These are phyloP conservation scores for Tardiomyces depauwii DNA, from an alignment of 1,139 yeast species.

Conservation along the genomic window DNA sequence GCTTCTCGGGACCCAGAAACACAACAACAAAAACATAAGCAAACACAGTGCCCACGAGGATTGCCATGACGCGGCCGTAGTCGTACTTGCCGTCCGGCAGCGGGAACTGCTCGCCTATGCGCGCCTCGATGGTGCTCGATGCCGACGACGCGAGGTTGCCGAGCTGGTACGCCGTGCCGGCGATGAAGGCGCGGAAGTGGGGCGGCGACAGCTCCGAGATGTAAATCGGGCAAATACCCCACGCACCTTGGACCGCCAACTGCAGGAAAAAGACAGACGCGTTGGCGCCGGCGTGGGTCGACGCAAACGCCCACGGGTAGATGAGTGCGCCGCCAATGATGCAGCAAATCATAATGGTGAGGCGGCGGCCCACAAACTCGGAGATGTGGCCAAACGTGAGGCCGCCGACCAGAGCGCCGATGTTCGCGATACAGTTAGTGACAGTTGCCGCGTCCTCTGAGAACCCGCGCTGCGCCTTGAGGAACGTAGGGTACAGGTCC, in stretches of 20 bases:
- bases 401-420: slow-evolving; percentile 64
- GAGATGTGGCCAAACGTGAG: slow-evolving; percentile 49
- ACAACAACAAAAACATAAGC: slow-evolving; percentile 47
- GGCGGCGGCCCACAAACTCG: slow-evolving; percentile 49
- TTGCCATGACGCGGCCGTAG: slow-evolving; percentile 66
- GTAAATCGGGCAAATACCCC: slow-evolving; percentile 80
- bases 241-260: slow-evolving; percentile 75
- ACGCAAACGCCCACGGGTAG: slow-evolving; percentile 63
- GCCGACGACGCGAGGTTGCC: slow-evolving; percentile 82
- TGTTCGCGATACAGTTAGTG: slow-evolving; percentile 55
- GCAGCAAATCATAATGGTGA: slow-evolving; percentile 47
- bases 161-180: slow-evolving; percentile 69
- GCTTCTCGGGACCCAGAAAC: slow-evolving; percentile 58
- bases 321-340: slow-evolving; percentile 55
- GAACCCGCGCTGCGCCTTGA: slow-evolving; percentile 45
- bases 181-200: slow-evolving; percentile 59
- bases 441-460: slow-evolving; percentile 46
- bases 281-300: slow-evolving; percentile 41
- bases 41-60: slow-evolving; percentile 70
- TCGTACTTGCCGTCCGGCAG: slow-evolving; percentile 31
- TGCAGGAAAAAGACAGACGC: slow-evolving; percentile 76
- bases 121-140: slow-evolving; percentile 70
- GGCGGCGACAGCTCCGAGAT: slow-evolving; percentile 72
- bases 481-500: slow-evolving; percentile 58
- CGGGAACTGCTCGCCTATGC: slow-evolving; percentile 61